These are phyloP conservation scores for Pterocarpus santalinus DNA, from an alignment of 306 rosid species.

Conservation along the genomic window DNA sequence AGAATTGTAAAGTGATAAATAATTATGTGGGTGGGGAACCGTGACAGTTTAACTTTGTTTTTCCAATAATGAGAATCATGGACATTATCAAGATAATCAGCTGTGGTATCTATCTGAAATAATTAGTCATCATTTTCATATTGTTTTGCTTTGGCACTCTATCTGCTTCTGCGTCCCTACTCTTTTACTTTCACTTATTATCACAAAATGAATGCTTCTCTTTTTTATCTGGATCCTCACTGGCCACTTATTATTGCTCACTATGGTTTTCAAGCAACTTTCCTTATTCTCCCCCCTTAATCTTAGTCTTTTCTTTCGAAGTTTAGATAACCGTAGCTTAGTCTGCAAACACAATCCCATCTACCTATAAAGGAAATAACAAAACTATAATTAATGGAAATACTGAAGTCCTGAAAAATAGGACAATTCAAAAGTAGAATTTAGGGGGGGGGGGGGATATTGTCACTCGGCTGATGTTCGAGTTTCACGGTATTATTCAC, in stretches of 20 bases:
- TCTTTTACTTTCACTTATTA: not conserved
- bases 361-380: too few relatives aligned
- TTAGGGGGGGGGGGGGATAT: not conserved
- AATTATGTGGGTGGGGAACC: not conserved
- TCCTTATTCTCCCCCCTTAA: not conserved
- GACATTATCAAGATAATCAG: not conserved
- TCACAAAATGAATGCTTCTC: not conserved
- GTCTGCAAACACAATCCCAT: too few relatives aligned
- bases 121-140: not conserved
- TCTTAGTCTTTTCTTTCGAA: not conserved
- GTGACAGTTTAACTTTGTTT: not conserved
- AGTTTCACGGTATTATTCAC: too few relatives aligned
- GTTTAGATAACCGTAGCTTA: not conserved
- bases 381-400: too few relatives aligned
- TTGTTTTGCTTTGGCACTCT: not conserved
- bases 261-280: not conserved
- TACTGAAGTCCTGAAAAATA: too few relatives aligned
- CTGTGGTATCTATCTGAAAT: not conserved
- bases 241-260: not conserved
- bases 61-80: not conserved
- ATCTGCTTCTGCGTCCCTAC: not conserved
- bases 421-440: too few relatives aligned
- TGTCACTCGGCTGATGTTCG: too few relatives aligned
- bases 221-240: not conserved
- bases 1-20: too few relatives aligned